phyloP scores from a whole-genome alignment of 345 rosid species.

The Bruguiera parviflora region DNA sequence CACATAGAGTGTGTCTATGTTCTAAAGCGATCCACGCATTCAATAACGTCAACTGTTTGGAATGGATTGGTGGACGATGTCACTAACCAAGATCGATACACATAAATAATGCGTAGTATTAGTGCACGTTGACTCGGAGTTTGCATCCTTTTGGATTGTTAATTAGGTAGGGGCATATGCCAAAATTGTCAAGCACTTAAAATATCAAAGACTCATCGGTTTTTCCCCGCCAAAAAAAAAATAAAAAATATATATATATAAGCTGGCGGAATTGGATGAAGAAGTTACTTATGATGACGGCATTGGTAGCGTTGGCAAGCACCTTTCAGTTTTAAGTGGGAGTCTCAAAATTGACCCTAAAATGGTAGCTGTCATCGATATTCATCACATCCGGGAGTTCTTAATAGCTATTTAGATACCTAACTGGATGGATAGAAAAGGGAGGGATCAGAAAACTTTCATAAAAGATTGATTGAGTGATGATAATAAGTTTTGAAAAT shows the following conservation, averaged over 20 bases:
- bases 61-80: conserved; percentile 16
- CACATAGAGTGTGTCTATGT: too few relatives aligned
- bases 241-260: too few relatives aligned
- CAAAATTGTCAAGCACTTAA: background rate
- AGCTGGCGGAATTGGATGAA: background rate
- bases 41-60: background rate
- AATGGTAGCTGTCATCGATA: conserved; percentile 4
- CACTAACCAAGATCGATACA: conserved; percentile 8
- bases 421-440: too few relatives aligned
- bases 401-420: too few relatives aligned
- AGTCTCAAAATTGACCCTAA: conserved; percentile 15
- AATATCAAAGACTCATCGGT: background rate
- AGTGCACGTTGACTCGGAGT: conserved; percentile 24
- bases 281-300: conserved; percentile 25
- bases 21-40: background rate
- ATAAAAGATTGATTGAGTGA: too few relatives aligned
- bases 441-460: too few relatives aligned
- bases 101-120: conserved; percentile 17
- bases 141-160: background rate
- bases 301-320: conserved; percentile 46
- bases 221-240: background rate
- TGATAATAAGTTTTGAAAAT: too few relatives aligned
- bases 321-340: conserved; percentile 18
- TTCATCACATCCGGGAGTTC: too few relatives aligned
- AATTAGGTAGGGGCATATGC: background rate